Base-by-base conservation (phyloP, 331 rosid species). In the Quercus lobata region DNA sequence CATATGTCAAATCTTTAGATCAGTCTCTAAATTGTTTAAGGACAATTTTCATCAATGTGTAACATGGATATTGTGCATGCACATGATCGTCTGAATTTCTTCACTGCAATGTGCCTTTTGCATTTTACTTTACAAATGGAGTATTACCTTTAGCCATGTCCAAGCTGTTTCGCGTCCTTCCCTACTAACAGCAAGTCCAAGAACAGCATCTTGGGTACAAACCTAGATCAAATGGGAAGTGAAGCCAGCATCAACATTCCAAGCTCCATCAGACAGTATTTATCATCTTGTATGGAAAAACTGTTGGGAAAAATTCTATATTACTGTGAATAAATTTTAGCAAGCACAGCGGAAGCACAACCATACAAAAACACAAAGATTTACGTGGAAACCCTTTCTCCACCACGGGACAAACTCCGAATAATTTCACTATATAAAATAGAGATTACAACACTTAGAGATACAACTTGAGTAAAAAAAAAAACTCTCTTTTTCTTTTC, bases 131-230 rank as follows among this genome's bases (percentile, higher is more conserved):
- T 54, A 54, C n/a, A 1, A 54, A 54, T 54, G 15, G 57, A 12
- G 19, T 15, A 82, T 72, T 84, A 92, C 98, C 98, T 92, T 84
- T 76, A 94, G 77, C 97, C 97, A 92, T 8, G 83, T 66, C 98
- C 98, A 92, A 74, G 97, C 93, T 52, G 89, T 81, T 32, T 94
- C 98, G 69, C 95, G 93, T 72, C 97, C 98, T 75, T 91, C 79
- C 70, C 63, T 52, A 75, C 86, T 57, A 78, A 88, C 91, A 80
- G 85, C 80, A 15, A 92, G 87, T 71, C 98, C 98, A 73, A 75
- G 82, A 78, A 87, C 88, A 77, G 86, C 97, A 89, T 94, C 98
- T 84, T 94, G 98, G 79, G 87, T 92, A 14, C 97, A 90, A 68
- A 91, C 97, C 97, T 93, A 69, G 63, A 73, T 55, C 72, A 41